Conservation (phyloP, 495 filamentous ascomycete species). For the Astrothelium macrocarpum region DNA sequence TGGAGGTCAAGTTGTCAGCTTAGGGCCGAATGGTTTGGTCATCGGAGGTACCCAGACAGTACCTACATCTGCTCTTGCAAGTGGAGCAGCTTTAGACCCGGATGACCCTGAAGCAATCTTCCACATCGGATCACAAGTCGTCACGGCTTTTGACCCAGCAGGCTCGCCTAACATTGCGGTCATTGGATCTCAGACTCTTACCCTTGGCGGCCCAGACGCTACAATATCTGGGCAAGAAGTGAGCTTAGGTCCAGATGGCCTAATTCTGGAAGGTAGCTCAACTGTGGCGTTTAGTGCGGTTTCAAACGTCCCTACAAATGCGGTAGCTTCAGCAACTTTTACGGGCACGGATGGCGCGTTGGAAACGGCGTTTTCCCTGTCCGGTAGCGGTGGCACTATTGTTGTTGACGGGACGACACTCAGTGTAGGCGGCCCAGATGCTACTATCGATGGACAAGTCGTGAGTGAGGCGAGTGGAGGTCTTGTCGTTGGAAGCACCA, state of each 20-base stretch:
- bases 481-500: not conserved
- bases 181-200: slow-evolving; percentile 8
- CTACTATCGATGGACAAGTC: not conserved
- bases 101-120: not conserved
- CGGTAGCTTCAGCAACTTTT: not conserved
- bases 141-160: not conserved
- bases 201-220: slow-evolving; percentile 9
- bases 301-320: not conserved
- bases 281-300: slow-evolving; percentile 8
- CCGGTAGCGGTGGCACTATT: not conserved
- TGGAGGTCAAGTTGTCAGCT: not conserved
- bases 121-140: not conserved
- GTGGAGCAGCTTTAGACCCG: not conserved
- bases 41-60: not conserved
- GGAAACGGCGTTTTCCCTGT: slow-evolving; percentile 1
- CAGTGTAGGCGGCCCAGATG: not conserved
- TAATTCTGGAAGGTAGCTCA: slow-evolving; percentile 7
- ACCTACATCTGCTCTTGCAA: not conserved
- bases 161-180: slow-evolving; percentile 1
- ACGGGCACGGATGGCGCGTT: not conserved
- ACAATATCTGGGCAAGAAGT: slow-evolving; percentile 12
- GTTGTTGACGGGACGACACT: slow-evolving; percentile 6
- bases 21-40: not conserved
- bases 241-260: slow-evolving; percentile 7
- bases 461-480: slow-evolving; percentile 5